Evolutionary conservation across 768 basidiomycete species (phyloP).

Genomic region (Pholiota microspora): DNA sequence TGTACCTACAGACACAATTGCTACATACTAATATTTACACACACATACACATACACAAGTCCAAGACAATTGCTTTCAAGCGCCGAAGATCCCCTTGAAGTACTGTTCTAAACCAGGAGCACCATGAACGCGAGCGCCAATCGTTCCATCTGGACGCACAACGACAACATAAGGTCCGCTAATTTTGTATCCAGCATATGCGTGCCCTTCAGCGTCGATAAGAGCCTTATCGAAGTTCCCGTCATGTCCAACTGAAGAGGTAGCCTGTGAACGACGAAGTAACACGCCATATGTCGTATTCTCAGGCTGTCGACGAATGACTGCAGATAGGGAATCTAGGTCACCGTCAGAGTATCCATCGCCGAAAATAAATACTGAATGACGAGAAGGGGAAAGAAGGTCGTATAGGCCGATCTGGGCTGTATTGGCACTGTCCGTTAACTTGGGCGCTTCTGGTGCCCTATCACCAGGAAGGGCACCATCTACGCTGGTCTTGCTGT

Average conservation of each 20-base stretch:
- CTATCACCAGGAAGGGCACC: constrained; percentile 16
- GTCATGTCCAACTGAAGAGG: background rate
- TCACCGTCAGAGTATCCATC: background rate
- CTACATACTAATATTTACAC: background rate
- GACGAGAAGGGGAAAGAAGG: constrained; percentile 5
- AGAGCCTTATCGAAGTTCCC: constrained; percentile 9
- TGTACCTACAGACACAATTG: background rate
- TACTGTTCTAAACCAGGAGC: constrained; percentile 12
- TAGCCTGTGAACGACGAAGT: background rate
- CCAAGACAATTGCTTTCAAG: background rate
- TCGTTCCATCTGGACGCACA: constrained; percentile 20
- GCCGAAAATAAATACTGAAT: constrained; percentile 12
- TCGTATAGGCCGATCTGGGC: constrained; percentile 4
- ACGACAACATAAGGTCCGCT: constrained; percentile 7
- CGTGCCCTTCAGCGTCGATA: constrained; percentile 15
- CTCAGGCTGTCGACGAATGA: constrained; percentile 9
- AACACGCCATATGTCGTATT: constrained; percentile 6
- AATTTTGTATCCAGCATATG: constrained; percentile 13
- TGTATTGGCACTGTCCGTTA: background rate
- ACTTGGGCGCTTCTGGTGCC: constrained; percentile 15
- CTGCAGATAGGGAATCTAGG: constrained; percentile 1
- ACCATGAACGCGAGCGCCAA: constrained; percentile 16
- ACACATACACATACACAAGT: background rate
- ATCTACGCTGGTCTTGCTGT: constrained; percentile 9
- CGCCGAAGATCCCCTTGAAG: constrained; percentile 13